Percentiles rank a stretch among this genome's conserved stretches.
Evolutionary conservation across 2,329 filamentous ascomycete species (phyloP).

Genomic region (Pyrenophora tritici-repentis): DNA sequence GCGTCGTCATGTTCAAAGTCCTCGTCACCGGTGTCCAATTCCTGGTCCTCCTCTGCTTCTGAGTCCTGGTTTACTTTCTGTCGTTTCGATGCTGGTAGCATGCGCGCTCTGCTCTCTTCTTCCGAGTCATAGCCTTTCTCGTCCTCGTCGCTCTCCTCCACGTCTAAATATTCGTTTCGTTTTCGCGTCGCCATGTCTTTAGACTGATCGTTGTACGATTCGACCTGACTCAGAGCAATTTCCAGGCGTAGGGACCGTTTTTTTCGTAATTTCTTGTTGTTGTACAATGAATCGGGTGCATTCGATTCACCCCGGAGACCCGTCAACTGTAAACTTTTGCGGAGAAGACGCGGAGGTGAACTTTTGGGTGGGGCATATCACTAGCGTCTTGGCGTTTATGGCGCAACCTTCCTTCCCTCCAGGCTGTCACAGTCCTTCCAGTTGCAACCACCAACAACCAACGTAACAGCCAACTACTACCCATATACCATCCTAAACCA

Average conservation of each 20-base stretch:
- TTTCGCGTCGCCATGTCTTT: conserved; percentile 67
- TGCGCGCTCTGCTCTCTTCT: conserved; percentile 68
- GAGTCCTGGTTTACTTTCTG: conserved; percentile 60
- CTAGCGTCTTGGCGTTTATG: conserved; percentile 12
- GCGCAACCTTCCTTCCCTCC: conserved; percentile 8
- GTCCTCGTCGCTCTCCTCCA: conserved; percentile 52
- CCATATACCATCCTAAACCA: too few relatives aligned
- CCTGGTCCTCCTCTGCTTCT: conserved; percentile 24
- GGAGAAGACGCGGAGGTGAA: conserved; percentile 34
- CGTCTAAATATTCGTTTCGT: conserved; percentile 72
- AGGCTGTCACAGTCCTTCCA: conserved; percentile 9
- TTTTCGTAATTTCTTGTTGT: too few relatives aligned
- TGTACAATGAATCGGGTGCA: background rate
- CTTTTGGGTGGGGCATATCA: conserved; percentile 22
- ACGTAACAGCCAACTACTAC: conserved; percentile 45
- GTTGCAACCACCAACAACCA: background rate
- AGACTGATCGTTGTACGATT: background rate
- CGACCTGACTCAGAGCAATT: background rate
- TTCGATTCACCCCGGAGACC: conserved; percentile 5
- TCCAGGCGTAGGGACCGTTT: background rate
- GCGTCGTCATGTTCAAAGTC: conserved; percentile 32
- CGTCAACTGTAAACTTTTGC: conserved; percentile 29
- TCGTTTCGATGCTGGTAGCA: conserved; percentile 63
- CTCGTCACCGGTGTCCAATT: conserved; percentile 21
- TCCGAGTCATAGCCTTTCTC: conserved; percentile 67